Conservation (phyloP, 768 basidiomycete species). For the Lanmaoa pseudosensibilis region DNA sequence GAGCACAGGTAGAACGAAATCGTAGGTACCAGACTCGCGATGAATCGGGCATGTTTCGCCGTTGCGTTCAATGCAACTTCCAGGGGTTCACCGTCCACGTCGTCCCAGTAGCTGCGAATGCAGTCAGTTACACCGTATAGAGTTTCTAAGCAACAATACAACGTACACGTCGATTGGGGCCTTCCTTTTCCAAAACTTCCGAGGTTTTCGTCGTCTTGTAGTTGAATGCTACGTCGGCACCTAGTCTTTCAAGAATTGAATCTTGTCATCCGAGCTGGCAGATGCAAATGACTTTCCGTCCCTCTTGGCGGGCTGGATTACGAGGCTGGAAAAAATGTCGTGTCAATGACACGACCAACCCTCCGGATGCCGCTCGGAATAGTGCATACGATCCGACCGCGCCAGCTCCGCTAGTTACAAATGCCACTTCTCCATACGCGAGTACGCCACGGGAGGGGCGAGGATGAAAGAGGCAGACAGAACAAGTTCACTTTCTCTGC, state of each 20-base stretch:
- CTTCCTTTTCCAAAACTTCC: constrained; percentile 55
- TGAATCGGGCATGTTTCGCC: constrained; percentile 46
- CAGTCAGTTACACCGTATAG: not conserved
- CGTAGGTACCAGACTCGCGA: too few relatives aligned
- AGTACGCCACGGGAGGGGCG: too few relatives aligned
- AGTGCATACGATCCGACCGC: constrained; percentile 60
- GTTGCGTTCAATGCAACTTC: constrained; percentile 55
- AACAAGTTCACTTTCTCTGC: constrained; percentile 24
- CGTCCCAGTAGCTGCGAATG: constrained; percentile 36
- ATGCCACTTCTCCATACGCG: constrained; percentile 47
- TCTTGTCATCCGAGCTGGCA: constrained; percentile 74
- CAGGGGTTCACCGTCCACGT: constrained; percentile 59
- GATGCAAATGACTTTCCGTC: constrained; percentile 72
- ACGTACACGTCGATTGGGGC: constrained; percentile 54
- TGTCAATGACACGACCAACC: too few relatives aligned
- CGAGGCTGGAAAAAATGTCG: constrained; percentile 33
- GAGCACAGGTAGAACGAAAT: too few relatives aligned
- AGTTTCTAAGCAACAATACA: too few relatives aligned
- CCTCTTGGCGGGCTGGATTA: constrained; percentile 51
- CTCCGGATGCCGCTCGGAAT: not conserved
- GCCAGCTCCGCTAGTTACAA: constrained; percentile 44
- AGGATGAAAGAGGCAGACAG: not conserved
- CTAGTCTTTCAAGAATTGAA: constrained; percentile 58
- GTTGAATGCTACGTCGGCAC: constrained; percentile 71
- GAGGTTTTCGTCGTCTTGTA: constrained; percentile 60